A percentile compares a stretch with the other conserved stretches of the same genome.
phyloP scores from a whole-genome alignment of 148 eudicot genomes.

The Silene uniflora region DNA sequence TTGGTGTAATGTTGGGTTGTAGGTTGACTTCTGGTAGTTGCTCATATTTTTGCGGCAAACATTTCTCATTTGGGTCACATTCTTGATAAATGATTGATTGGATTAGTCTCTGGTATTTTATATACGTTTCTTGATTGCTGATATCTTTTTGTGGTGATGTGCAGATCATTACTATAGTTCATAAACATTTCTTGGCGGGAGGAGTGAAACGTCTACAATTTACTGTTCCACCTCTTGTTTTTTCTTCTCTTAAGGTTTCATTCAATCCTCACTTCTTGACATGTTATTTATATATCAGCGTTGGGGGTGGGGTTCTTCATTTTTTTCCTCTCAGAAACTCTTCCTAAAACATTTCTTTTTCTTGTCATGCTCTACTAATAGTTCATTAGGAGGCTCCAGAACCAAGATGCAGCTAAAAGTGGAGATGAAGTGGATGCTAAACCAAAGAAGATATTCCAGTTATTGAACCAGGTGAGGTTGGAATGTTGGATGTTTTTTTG shows the following conservation, averaged over 20 bases:
- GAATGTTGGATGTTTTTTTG: not conserved
- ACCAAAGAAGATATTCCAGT: conserved; percentile 77
- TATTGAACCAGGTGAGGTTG: conserved; percentile 69
- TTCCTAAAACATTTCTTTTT: conserved; percentile 4
- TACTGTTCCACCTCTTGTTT: conserved; percentile 88
- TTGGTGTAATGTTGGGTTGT: not conserved
- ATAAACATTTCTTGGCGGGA: conserved; percentile 77
- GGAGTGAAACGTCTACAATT: conserved; percentile 78
- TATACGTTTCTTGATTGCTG: conserved; percentile 15
- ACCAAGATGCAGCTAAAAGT: conserved; percentile 44
- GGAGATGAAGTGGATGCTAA: conserved; percentile 59
- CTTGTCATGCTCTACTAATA: conserved; percentile 29
- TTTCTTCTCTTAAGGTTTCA: conserved; percentile 77
- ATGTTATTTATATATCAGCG: not conserved
- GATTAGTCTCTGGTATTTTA: conserved; percentile 4
- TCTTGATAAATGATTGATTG: not conserved
- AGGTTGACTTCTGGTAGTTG: conserved; percentile 1
- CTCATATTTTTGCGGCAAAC: not conserved
- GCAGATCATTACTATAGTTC: conserved; percentile 81
- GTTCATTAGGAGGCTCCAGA: conserved; percentile 75
- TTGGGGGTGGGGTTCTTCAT: not conserved
- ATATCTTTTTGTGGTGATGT: conserved; percentile 24
- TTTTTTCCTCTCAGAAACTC: not conserved
- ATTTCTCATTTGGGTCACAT: not conserved
- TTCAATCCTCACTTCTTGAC: conserved; percentile 14